Evolutionary conservation across 768 basidiomycete species (phyloP).

Genomic region (Fibroporia radiculosa): DNA sequence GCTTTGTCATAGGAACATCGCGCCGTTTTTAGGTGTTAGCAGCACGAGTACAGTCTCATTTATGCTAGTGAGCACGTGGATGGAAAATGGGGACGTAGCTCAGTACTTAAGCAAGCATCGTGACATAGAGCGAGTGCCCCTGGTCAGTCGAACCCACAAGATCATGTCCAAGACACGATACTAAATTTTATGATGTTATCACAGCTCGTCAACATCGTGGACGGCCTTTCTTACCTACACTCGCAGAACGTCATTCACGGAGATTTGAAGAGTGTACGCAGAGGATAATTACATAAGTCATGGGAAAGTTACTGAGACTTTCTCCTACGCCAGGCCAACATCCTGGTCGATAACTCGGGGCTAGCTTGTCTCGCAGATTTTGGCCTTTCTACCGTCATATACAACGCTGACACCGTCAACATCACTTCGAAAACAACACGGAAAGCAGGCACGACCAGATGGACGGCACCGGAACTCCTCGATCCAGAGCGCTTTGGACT

Average conservation of each 20-base stretch:
- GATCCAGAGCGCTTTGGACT: slow-evolving; percentile 1
- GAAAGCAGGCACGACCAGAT: neutral
- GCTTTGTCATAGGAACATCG: no score
- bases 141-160: no score
- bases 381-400: neutral
- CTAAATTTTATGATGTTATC: no score
- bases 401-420: neutral
- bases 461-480: slow-evolving; percentile 5
- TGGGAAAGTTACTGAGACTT: neutral
- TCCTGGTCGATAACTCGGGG: neutral
- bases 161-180: no score
- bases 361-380: slow-evolving; percentile 4
- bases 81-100: no score
- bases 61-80: no score
- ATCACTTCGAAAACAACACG: neutral
- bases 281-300: no score
- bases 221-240: slow-evolving; percentile 1
- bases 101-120: no score
- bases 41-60: no score
- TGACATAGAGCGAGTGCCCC: no score
- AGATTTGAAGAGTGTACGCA: slow-evolving; percentile 2
- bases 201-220: neutral
- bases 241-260: slow-evolving; percentile 1
- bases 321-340: neutral
- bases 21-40: no score